These are phyloP conservation scores for Suhomyces pyralidae DNA, from an alignment of 805 yeast species.

Conservation along the genomic window DNA sequence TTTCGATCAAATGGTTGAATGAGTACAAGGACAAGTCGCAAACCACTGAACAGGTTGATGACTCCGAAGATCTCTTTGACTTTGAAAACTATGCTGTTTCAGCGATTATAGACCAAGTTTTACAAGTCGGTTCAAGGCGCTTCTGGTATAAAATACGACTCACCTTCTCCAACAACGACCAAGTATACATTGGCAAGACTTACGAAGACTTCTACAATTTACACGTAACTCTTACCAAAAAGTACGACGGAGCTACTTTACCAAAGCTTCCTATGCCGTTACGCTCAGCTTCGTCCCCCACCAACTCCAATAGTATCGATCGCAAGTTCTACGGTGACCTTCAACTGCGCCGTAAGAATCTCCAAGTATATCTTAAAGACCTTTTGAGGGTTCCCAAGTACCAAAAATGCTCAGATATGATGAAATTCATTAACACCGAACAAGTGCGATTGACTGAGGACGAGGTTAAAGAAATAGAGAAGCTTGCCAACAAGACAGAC, in stretches of 20 bases:
- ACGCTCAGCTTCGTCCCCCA: slow-evolving; percentile 5
- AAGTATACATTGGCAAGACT: slow-evolving; percentile 24
- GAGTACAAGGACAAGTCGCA: slow-evolving; percentile 9
- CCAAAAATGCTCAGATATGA: slow-evolving; percentile 5
- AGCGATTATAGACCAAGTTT: slow-evolving; percentile 24
- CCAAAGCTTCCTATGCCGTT: slow-evolving; percentile 34
- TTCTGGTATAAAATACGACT: slow-evolving; percentile 36
- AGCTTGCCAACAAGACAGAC: neutral
- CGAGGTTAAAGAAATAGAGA: slow-evolving; percentile 10
- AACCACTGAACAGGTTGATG: neutral
- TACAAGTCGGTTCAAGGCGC: slow-evolving; percentile 19
- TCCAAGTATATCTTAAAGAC: slow-evolving; percentile 23
- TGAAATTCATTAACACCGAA: slow-evolving; percentile 6
- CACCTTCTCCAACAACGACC: slow-evolving; percentile 20
- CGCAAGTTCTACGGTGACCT: slow-evolving; percentile 14
- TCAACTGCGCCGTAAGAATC: slow-evolving; percentile 20
- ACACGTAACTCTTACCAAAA: slow-evolving; percentile 17
- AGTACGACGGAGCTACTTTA: slow-evolving; percentile 10
- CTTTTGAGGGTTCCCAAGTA: slow-evolving; percentile 12
- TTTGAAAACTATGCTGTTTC: slow-evolving; percentile 7
- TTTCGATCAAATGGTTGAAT: slow-evolving; percentile 30
- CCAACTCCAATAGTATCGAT: slow-evolving; percentile 8
- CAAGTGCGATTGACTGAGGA: slow-evolving; percentile 1
- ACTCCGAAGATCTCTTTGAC: slow-evolving; percentile 1
- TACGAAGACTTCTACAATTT: slow-evolving; percentile 39